These are phyloP conservation scores for Cunninghamia lanceolata DNA, from an alignment of 75 land plant species.

Conservation along the genomic window DNA sequence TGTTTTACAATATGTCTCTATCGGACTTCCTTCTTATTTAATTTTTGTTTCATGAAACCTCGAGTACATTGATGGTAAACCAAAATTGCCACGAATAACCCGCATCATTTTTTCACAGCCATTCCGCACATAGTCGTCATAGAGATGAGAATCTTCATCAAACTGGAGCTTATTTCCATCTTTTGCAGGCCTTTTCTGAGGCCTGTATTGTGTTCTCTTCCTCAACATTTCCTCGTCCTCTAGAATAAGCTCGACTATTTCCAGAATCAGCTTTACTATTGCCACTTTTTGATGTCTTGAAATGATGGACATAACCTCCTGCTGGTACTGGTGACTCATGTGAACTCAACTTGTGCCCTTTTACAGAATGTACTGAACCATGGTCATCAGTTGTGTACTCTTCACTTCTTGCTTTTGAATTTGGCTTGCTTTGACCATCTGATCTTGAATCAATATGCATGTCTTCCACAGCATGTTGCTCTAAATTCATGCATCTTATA, in stretches of 20 bases:
- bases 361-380: conserved; percentile 12
- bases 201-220: conserved; percentile 47
- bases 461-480: conserved; percentile 6
- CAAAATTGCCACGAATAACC: neutral
- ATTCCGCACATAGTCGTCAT: conserved; percentile 25
- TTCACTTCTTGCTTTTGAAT: conserved; percentile 7
- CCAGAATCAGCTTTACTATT: conserved; percentile 44
- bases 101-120: neutral
- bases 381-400: conserved; percentile 14
- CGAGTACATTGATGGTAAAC: neutral
- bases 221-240: conserved; percentile 21
- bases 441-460: conserved; percentile 1
- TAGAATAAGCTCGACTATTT: conserved; percentile 37
- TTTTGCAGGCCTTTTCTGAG: conserved; percentile 12
- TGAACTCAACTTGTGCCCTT: conserved; percentile 38
- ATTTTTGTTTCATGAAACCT: neutral
- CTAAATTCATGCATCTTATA: conserved; percentile 4
- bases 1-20: neutral
- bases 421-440: conserved; percentile 11
- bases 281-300: conserved; percentile 39
- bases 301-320: conserved; percentile 23
- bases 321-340: conserved; percentile 27
- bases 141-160: conserved; percentile 23
- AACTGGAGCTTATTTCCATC: conserved; percentile 26
- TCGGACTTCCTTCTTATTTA: neutral